Percentiles rank a stretch among this genome's conserved stretches.
Evolutionary conservation across 495 filamentous ascomycete genomes (phyloP).

Genomic region (Cudoniella acicularis): DNA sequence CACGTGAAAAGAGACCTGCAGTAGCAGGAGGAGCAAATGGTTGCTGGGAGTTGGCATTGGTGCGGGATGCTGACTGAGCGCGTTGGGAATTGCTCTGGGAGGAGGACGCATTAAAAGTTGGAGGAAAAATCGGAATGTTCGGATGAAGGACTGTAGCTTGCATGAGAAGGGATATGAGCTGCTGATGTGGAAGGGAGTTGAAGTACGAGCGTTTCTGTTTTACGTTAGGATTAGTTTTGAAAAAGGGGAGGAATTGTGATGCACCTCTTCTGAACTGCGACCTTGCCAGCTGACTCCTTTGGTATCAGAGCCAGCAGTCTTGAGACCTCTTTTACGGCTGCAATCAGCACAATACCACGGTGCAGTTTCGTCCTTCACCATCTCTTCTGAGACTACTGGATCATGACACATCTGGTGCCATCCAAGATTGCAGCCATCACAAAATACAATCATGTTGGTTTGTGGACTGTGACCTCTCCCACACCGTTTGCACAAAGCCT

Average conservation of each 20-base stretch:
- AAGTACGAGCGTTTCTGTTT: conserved; percentile 46
- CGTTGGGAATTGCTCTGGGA: conserved; percentile 26
- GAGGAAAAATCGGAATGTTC: conserved; percentile 36
- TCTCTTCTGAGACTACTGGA: conserved; percentile 68
- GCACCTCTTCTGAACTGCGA: conserved; percentile 38
- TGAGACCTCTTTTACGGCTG: conserved; percentile 41
- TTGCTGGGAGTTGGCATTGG: conserved; percentile 35
- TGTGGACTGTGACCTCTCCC: conserved; percentile 69
- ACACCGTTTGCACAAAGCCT: conserved; percentile 71
- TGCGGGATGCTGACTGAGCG: conserved; percentile 35
- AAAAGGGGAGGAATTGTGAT: conserved; percentile 7
- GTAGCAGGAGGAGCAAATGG: conserved; percentile 32
- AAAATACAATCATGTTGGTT: conserved; percentile 89
- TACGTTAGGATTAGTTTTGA: conserved; percentile 6
- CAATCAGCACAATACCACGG: conserved; percentile 82
- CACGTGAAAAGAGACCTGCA: conserved; percentile 34
- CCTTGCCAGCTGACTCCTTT: conserved; percentile 42
- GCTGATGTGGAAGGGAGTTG: conserved; percentile 34
- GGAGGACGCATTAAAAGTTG: conserved; percentile 29
- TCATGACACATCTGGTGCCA: conserved; percentile 95
- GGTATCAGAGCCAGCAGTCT: conserved; percentile 17
- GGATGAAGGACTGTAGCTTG: conserved; percentile 37
- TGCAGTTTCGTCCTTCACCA: conserved; percentile 53
- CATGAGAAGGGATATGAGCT: conserved; percentile 44
- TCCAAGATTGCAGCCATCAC: conserved; percentile 80